These are phyloP conservation scores for Gypsophila paniculata DNA, from an alignment of 179 eudicot species.

Conservation along the genomic window DNA sequence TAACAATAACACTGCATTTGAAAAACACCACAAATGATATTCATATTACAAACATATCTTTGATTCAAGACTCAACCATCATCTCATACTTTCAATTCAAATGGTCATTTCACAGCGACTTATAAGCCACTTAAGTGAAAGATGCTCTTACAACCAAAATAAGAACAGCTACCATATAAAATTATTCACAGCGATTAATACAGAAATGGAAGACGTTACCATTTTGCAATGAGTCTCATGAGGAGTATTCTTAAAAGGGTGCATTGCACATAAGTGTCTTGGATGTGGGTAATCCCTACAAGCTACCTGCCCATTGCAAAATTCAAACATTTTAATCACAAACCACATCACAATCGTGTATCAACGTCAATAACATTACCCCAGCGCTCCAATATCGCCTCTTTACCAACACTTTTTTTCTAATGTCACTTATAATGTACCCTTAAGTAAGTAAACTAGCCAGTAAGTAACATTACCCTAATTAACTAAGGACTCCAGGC, in stretches of 20 bases:
- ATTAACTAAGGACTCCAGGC: no score
- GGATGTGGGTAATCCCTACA: constrained; percentile 39
- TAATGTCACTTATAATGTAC: no score
- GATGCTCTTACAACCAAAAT: not conserved
- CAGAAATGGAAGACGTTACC: constrained; percentile 9
- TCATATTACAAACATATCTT: not conserved
- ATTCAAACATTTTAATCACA: not conserved
- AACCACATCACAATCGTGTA: not conserved
- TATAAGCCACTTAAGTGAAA: no score
- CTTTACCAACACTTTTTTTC: no score
- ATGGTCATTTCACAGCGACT: no score
- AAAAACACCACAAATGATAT: not conserved
- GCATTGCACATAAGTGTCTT: constrained; percentile 28
- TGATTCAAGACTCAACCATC: not conserved
- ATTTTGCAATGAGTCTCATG: constrained; percentile 22
- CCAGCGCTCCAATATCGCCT: not conserved
- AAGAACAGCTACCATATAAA: not conserved
- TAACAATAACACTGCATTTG: constrained; percentile 34
- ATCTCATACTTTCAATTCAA: no score
- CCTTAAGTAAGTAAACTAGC: not conserved
- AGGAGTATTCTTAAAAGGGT: constrained; percentile 25
- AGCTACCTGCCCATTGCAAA: constrained; percentile 29
- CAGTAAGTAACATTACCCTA: no score
- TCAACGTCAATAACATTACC: not conserved
- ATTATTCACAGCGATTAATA: no score